phyloP scores from a whole-genome alignment of 2,329 filamentous ascomycete genomes.

The Diaporthe amygdali region DNA sequence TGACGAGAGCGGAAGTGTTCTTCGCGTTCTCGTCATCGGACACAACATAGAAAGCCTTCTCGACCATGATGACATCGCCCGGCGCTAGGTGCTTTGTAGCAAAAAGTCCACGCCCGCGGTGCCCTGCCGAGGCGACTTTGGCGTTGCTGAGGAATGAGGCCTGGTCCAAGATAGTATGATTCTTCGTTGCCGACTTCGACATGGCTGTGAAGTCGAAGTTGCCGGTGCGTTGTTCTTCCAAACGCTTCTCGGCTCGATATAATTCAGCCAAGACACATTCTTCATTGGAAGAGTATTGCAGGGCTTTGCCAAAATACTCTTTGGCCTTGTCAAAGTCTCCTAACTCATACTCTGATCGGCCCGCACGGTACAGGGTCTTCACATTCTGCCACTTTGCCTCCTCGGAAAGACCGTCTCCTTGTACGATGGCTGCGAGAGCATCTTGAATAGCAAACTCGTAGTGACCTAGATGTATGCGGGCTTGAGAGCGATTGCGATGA shows the following conservation, averaged over 20 bases:
- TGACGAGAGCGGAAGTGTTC: not conserved
- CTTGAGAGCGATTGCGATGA: not conserved
- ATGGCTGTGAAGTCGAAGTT: constrained; percentile 36
- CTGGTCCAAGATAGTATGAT: constrained; percentile 35
- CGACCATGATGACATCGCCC: constrained; percentile 47
- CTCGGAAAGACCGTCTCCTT: not conserved
- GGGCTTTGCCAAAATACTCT: not conserved
- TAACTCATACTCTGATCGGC: not conserved
- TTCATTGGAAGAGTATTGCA: not conserved
- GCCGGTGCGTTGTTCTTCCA: constrained; percentile 33
- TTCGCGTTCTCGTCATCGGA: not conserved
- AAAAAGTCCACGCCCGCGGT: constrained; percentile 48
- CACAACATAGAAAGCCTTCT: constrained; percentile 38
- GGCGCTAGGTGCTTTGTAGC: constrained; percentile 40
- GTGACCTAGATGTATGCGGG: not conserved
- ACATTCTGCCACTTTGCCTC: not conserved
- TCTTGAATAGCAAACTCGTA: not conserved
- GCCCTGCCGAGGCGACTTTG: constrained; percentile 35
- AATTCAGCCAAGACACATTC: not conserved
- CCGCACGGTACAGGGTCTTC: not conserved
- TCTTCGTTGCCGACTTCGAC: constrained; percentile 26
- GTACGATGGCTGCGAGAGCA: not conserved
- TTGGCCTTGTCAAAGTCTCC: not conserved
- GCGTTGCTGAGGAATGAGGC: constrained; percentile 42
- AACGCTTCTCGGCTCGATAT: not conserved